Evolutionary conservation across 164 flowering plant species (phyloP).

Genomic region (Euptelea pleiosperma): DNA sequence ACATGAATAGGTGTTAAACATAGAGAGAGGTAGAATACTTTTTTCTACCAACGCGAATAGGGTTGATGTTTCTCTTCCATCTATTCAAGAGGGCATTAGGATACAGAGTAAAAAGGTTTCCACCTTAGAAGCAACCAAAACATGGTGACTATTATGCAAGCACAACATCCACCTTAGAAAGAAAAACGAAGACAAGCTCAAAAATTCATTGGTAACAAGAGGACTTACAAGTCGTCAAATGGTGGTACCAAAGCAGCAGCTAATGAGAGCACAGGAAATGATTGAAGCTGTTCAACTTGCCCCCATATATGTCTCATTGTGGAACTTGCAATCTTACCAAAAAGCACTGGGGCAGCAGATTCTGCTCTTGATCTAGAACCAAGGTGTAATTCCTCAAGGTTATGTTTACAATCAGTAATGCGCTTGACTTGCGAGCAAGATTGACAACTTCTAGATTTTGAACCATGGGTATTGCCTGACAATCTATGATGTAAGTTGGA

Average conservation of each 20-base stretch:
- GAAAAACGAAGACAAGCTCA: neutral
- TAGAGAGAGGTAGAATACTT: no score
- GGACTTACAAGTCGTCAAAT: conserved; percentile 59
- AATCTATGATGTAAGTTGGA: conserved; percentile 24
- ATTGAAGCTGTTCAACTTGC: conserved; percentile 44
- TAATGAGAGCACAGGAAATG: conserved; percentile 53
- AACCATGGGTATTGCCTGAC: conserved; percentile 22
- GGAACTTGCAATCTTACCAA: conserved; percentile 43
- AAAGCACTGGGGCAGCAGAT: conserved; percentile 20
- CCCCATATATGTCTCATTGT: conserved; percentile 30
- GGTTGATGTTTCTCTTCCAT: no score
- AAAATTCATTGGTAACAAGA: neutral
- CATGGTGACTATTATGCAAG: no score
- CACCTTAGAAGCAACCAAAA: no score
- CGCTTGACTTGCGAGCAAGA: conserved; percentile 29
- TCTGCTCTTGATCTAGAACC: conserved; percentile 23
- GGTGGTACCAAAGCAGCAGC: conserved; percentile 79
- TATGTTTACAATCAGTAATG: conserved; percentile 20
- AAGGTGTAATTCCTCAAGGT: conserved; percentile 25
- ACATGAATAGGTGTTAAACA: no score
- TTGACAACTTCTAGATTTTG: conserved; percentile 22
- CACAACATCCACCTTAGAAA: no score
- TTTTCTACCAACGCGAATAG: no score
- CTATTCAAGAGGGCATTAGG: no score
- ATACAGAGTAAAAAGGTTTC: no score